Evolutionary conservation across 2,329 filamentous ascomycete species (phyloP).

Genomic region (Colletotrichum sp.): DNA sequence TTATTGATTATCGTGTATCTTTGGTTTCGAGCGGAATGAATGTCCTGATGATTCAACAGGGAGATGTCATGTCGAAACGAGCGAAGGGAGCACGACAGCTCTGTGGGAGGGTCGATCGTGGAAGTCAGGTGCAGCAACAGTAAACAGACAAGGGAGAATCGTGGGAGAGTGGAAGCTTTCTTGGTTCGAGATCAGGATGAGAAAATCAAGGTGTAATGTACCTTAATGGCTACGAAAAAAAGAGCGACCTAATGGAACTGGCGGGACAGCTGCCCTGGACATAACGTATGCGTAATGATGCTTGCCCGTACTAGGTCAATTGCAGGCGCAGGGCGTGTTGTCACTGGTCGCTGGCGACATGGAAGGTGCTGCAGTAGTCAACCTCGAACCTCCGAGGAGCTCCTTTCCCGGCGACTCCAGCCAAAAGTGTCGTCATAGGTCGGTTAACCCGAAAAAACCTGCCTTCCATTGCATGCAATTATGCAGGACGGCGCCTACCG

Average conservation of each 20-base stretch:
- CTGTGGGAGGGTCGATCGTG: not conserved
- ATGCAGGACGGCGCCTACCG: not conserved
- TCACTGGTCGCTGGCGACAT: not conserved
- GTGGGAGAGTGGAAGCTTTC: not conserved
- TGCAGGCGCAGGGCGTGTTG: not conserved
- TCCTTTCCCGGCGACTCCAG: slow-evolving; percentile 4
- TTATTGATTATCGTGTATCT: not conserved
- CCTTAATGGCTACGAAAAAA: not conserved
- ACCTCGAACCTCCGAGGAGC: slow-evolving; percentile 7
- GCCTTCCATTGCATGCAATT: slow-evolving; percentile 12
- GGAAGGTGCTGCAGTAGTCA: not conserved
- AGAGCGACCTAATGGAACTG: not conserved
- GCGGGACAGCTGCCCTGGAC: slow-evolving; percentile 9
- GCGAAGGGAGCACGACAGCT: not conserved
- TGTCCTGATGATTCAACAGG: not conserved
- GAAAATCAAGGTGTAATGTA: not conserved
- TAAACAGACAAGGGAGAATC: not conserved
- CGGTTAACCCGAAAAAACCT: slow-evolving; percentile 14
- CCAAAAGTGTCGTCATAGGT: slow-evolving; percentile 13
- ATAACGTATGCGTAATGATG: slow-evolving; percentile 18
- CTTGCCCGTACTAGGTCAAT: slow-evolving; percentile 7
- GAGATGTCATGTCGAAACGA: slow-evolving; percentile 17
- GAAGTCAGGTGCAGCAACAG: not conserved
- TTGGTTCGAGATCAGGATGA: not conserved
- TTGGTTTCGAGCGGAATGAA: not conserved